Percentiles rank a stretch among this genome's conserved stretches.
These are phyloP conservation scores for Dictyostelium intermedium DNA, from an alignment of 78 protist genomes.

Conservation along the genomic window DNA sequence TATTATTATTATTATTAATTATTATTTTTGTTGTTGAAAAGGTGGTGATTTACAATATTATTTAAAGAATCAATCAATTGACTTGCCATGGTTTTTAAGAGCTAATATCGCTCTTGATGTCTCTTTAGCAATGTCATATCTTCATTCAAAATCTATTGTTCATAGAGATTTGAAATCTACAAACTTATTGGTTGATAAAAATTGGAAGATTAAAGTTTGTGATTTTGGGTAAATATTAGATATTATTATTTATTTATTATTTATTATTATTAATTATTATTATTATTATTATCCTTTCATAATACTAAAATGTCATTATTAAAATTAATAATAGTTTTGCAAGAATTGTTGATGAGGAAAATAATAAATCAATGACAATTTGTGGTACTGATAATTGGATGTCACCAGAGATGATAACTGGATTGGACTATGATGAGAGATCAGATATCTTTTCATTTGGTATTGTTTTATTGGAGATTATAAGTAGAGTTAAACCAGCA, in stretches of 20 bases:
- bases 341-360: slow-evolving; percentile 73
- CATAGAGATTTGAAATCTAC: slow-evolving; percentile 69
- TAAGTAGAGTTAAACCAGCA: slow-evolving; percentile 63
- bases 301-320: too few relatives aligned
- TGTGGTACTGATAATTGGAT: slow-evolving; percentile 83
- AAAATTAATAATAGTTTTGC: slow-evolving; percentile 25
- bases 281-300: too few relatives aligned
- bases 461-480: slow-evolving; percentile 44
- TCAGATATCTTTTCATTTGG: slow-evolving; percentile 79
- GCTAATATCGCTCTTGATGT: slow-evolving; percentile 49
- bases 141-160: slow-evolving; percentile 59
- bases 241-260: too few relatives aligned
- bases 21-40: too few relatives aligned
- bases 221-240: slow-evolving; percentile 40
- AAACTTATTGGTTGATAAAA: slow-evolving; percentile 24
- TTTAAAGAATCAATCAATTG: slow-evolving; percentile 43
- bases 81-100: slow-evolving; percentile 50
- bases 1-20: too few relatives aligned
- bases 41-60: slow-evolving; percentile 70
- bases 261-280: too few relatives aligned
- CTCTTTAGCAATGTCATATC: slow-evolving; percentile 60
- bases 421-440: slow-evolving; percentile 66
- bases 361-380: slow-evolving; percentile 70
- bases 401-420: slow-evolving; percentile 72
- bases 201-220: slow-evolving; percentile 71